These are phyloP conservation scores for Cercospora sojina DNA, from an alignment of 2,329 filamentous ascomycete species.

Conservation along the genomic window DNA sequence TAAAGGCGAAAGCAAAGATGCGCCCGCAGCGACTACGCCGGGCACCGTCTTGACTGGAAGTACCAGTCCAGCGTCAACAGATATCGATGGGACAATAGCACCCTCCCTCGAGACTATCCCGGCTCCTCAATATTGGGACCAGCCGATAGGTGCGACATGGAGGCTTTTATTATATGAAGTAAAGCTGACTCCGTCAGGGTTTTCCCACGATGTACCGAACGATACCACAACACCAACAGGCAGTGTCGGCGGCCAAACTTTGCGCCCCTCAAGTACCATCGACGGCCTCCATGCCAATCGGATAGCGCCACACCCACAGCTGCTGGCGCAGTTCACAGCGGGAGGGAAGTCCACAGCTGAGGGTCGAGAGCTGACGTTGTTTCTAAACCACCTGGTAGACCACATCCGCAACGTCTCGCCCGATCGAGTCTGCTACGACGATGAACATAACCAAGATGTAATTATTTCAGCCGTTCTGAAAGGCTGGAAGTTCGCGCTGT, in stretches of 20 bases:
- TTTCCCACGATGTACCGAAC: neutral
- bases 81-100: constrained; percentile 4
- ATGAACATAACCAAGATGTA: constrained; percentile 27
- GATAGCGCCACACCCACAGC: constrained; percentile 15
- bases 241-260: neutral
- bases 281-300: neutral
- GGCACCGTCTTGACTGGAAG: neutral
- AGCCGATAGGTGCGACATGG: constrained; percentile 8
- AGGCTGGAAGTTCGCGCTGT: constrained; percentile 25
- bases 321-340: constrained; percentile 19
- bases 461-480: constrained; percentile 26
- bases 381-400: constrained; percentile 28
- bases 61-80: constrained; percentile 11
- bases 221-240: neutral
- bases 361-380: constrained; percentile 25
- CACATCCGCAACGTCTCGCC: constrained; percentile 26
- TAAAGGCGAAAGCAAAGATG: neutral
- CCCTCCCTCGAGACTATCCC: neutral
- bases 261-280: neutral
- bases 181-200: neutral
- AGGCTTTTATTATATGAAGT: neutral
- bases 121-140: constrained; percentile 6
- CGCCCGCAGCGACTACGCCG: neutral
- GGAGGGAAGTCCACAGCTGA: constrained; percentile 17
- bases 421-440: constrained; percentile 25